Percentiles rank a stretch among this genome's conserved stretches.
Conservation (phyloP, 2,329 filamentous ascomycete species). For the Chaetomiaceae sp. region DNA sequence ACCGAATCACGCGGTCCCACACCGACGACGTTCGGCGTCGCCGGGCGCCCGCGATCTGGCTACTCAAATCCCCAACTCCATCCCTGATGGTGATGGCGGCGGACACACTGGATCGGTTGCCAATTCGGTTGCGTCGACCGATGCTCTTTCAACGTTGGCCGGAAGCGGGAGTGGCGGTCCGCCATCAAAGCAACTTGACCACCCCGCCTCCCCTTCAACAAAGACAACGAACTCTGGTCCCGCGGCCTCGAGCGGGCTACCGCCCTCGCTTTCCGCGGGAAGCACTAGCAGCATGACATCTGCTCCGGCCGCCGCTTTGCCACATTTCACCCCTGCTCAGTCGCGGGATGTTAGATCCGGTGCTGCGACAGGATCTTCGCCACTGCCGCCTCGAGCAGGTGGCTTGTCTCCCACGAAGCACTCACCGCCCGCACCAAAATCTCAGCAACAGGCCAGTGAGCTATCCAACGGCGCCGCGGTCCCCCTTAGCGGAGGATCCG, state of each 20-base stretch:
- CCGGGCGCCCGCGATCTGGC: conserved; percentile 30
- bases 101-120: conserved; percentile 17
- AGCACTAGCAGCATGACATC: conserved; percentile 22
- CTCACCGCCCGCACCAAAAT: conserved; percentile 37
- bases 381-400: conserved; percentile 39
- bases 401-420: conserved; percentile 49
- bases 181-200: conserved; percentile 25
- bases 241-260: conserved; percentile 15
- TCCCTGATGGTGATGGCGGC: conserved; percentile 24
- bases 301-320: conserved; percentile 24
- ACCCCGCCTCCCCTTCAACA: conserved; percentile 22
- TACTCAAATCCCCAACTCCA: conserved; percentile 34
- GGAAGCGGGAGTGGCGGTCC: conserved; percentile 25
- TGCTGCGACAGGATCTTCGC: conserved; percentile 28
- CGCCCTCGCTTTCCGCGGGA: conserved; percentile 7
- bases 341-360: conserved; percentile 24
- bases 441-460: conserved; percentile 26
- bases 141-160: conserved; percentile 14
- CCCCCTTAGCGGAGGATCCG: conserved; percentile 24
- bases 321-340: conserved; percentile 29
- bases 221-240: conserved; percentile 22
- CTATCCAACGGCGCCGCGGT: conserved; percentile 10
- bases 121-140: conserved; percentile 17
- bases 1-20: conserved; percentile 36
- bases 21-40: conserved; percentile 32